Evolutionary conservation across 495 filamentous ascomycete genomes (phyloP).

Genomic region (Venustampulla echinocandica): DNA sequence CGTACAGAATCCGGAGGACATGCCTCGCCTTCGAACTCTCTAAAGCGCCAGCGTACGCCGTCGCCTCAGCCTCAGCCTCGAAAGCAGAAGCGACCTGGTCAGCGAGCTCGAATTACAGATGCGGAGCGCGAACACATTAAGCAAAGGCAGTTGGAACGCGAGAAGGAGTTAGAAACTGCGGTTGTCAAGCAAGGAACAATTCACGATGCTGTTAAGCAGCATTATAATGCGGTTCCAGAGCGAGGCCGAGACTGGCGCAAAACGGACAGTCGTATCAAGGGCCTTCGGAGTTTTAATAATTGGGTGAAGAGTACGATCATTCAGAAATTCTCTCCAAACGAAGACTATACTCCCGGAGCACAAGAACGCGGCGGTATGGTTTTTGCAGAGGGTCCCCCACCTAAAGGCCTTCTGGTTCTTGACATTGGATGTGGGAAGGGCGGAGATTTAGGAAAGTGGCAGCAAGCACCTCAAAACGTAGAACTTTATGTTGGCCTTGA

Average conservation of each 20-base stretch:
- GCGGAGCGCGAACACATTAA: conserved; percentile 60
- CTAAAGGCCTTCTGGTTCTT: conserved; percentile 61
- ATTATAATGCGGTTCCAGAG: conserved; percentile 94
- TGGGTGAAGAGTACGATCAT: conserved; percentile 97
- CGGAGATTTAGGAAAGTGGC: conserved; percentile 92
- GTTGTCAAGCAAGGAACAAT: conserved; percentile 44
- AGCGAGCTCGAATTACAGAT: conserved; percentile 64
- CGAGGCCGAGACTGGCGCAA: conserved; percentile 90
- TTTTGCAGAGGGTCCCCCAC: conserved; percentile 26
- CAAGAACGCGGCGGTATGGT: conserved; percentile 43
- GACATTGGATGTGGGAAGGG: conserved; percentile 97
- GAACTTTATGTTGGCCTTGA: conserved; percentile 89
- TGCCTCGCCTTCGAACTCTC: conserved; percentile 10
- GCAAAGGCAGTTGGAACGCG: conserved; percentile 55
- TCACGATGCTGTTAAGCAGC: conserved; percentile 77
- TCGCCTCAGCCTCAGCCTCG: conserved; percentile 36
- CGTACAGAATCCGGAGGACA: conserved; percentile 12
- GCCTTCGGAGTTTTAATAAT: conserved; percentile 90
- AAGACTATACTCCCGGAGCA: conserved; percentile 51
- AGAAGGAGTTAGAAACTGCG: conserved; percentile 44
- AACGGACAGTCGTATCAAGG: conserved; percentile 88
- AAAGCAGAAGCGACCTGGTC: conserved; percentile 80
- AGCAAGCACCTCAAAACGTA: conserved; percentile 73
- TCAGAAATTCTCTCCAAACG: conserved; percentile 87
- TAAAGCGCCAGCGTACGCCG: conserved; percentile 14